Percentiles rank a stretch among this genome's conserved stretches.
These are phyloP conservation scores for Gyromitra esculenta DNA, from an alignment of 2,329 filamentous ascomycete genomes.

Conservation along the genomic window DNA sequence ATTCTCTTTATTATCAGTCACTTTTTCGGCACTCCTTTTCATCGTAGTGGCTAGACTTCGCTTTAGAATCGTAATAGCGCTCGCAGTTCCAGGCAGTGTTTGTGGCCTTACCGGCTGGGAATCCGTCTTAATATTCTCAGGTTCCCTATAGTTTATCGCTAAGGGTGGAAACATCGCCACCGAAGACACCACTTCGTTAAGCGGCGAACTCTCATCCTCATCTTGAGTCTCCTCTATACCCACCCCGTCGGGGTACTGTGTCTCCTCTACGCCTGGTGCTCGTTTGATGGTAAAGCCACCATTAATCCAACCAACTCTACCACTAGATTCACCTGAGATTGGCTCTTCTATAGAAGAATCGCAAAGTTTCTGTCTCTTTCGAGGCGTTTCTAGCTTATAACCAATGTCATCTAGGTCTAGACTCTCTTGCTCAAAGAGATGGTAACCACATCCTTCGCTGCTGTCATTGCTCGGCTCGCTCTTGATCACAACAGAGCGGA, in stretches of 20 bases:
- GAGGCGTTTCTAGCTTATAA: conserved; percentile 51
- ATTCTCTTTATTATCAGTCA: not conserved
- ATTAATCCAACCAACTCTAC: conserved; percentile 43
- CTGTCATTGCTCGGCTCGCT: conserved; percentile 45
- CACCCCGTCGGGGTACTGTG: conserved; percentile 9
- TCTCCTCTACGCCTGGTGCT: conserved; percentile 8
- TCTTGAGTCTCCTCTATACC: conserved; percentile 33
- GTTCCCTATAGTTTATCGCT: not conserved
- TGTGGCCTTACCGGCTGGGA: conserved; percentile 11
- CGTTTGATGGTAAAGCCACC: conserved; percentile 43
- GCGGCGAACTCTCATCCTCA: conserved; percentile 30
- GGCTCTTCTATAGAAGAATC: not conserved
- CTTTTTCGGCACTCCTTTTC: not conserved
- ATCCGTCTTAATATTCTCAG: conserved; percentile 8
- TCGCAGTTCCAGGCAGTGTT: not conserved
- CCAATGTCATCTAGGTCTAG: conserved; percentile 55
- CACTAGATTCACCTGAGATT: conserved; percentile 19
- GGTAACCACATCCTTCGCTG: conserved; percentile 49
- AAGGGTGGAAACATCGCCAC: not conserved
- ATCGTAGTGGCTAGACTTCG: not conserved
- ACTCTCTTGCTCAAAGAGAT: conserved; percentile 54
- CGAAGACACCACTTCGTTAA: conserved; percentile 8
- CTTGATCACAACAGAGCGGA: conserved; percentile 50
- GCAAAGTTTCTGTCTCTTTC: conserved; percentile 41
- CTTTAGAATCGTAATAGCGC: not conserved